A percentile compares a stretch with the other conserved stretches of the same genome.
These are phyloP conservation scores for Epichloe sylvatica DNA, from an alignment of 2,329 filamentous ascomycete species.

Conservation along the genomic window DNA sequence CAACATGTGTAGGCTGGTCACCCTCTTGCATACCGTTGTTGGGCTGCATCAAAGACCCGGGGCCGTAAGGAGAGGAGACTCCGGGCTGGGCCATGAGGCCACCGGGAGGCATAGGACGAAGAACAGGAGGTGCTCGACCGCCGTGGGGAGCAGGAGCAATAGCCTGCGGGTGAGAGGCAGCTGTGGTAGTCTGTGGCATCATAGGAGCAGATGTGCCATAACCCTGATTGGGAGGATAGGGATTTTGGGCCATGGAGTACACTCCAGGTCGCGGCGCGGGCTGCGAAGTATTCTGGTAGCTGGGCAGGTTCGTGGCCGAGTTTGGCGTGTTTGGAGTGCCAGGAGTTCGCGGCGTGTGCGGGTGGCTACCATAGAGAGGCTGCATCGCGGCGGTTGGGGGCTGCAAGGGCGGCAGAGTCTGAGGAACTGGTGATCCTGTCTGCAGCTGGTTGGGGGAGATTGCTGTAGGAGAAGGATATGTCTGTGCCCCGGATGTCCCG, in stretches of 20 bases:
- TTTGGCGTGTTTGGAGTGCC: conserved; percentile 50
- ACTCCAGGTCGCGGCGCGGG: conserved; percentile 33
- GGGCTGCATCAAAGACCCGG: conserved; percentile 42
- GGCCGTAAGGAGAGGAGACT: conserved; percentile 46
- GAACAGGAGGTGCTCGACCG: conserved; percentile 41
- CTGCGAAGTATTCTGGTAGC: conserved; percentile 39
- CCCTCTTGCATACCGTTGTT: conserved; percentile 40
- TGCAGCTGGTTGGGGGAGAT: conserved; percentile 38
- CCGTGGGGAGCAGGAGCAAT: conserved; percentile 58
- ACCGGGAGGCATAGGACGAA: conserved; percentile 58
- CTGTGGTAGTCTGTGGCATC: conserved; percentile 52
- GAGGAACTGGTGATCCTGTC: conserved; percentile 31
- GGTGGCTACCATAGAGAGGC: conserved; percentile 41
- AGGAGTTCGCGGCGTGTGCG: conserved; percentile 48
- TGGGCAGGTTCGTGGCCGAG: conserved; percentile 36
- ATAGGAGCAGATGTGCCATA: conserved; percentile 45
- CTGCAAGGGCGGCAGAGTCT: conserved; percentile 43
- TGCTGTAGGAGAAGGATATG: conserved; percentile 37
- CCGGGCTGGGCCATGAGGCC: conserved; percentile 46
- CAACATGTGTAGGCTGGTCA: conserved; percentile 73
- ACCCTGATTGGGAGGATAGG: conserved; percentile 38
- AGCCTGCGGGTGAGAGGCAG: conserved; percentile 58
- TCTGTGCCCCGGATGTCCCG: conserved; percentile 33
- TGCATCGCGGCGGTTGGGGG: conserved; percentile 30
- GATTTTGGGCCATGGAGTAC: conserved; percentile 43